A percentile compares a stretch with the other conserved stretches of the same genome.
Conservation (phyloP, 108 stramenopile species). For the Ochromonas danica region DNA sequence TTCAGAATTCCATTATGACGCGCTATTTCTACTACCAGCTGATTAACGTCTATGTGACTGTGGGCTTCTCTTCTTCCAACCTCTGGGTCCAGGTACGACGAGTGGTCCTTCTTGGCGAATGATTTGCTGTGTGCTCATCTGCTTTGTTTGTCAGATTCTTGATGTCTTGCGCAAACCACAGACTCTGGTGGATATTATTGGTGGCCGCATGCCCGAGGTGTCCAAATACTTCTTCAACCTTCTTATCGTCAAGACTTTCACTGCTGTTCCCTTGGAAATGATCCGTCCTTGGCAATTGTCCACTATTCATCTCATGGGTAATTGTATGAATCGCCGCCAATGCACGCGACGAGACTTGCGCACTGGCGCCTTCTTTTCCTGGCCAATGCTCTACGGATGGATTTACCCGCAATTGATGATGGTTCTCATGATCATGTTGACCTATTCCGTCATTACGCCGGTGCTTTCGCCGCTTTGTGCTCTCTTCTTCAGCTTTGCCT, state of each 20-base stretch:
- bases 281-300: slow-evolving; percentile 30
- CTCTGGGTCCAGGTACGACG: too few relatives aligned
- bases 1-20: slow-evolving; percentile 70
- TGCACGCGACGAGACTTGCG: slow-evolving; percentile 31
- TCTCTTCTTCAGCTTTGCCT: slow-evolving; percentile 27
- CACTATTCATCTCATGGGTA: slow-evolving; percentile 10
- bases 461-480: slow-evolving; percentile 25
- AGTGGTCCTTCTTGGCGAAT: too few relatives aligned
- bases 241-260: slow-evolving; percentile 30
- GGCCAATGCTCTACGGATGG: slow-evolving; percentile 39
- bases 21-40: slow-evolving; percentile 87
- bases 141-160: too few relatives aligned
- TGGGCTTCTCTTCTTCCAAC: slow-evolving; percentile 30
- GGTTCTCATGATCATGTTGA: slow-evolving; percentile 39
- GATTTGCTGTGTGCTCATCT: too few relatives aligned
- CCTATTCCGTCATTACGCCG: slow-evolving; percentile 37
- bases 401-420: slow-evolving; percentile 37
- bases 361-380: slow-evolving; percentile 23
- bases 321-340: neutral
- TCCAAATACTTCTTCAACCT: slow-evolving; percentile 20
- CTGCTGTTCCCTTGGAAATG: slow-evolving; percentile 37
- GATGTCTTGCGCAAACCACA: neutral
- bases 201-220: slow-evolving; percentile 6
- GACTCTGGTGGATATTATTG: neutral
- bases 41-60: slow-evolving; percentile 78